Evolutionary conservation across 805 yeast genomes (phyloP).

Genomic region (Ogataea nonfermentans): DNA sequence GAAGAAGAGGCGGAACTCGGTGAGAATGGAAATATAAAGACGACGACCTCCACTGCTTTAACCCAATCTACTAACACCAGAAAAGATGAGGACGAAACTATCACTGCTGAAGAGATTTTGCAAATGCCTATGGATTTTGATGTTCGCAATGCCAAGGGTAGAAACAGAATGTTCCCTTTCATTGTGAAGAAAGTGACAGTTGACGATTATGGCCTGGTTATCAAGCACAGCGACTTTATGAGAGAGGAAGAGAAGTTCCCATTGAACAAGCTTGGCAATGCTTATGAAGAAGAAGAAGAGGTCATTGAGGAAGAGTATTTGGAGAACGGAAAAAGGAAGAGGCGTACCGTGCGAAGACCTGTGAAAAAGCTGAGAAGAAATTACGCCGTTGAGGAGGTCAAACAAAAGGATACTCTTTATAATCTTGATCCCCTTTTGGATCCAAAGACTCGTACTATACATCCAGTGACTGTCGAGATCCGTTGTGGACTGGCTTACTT

Average conservation of each 20-base stretch:
- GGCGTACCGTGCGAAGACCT: slow-evolving; percentile 12
- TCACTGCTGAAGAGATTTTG: slow-evolving; percentile 39
- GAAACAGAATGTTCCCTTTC: slow-evolving; percentile 74
- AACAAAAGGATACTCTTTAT: slow-evolving; percentile 19
- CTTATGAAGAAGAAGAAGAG: slow-evolving; percentile 22
- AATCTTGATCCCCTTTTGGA: slow-evolving; percentile 26
- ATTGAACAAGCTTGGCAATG: slow-evolving; percentile 28
- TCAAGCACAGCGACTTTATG: slow-evolving; percentile 62
- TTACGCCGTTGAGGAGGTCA: slow-evolving; percentile 22
- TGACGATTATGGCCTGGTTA: slow-evolving; percentile 87
- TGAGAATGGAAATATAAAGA: slow-evolving; percentile 30
- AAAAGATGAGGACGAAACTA: slow-evolving; percentile 22
- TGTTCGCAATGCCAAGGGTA: slow-evolving; percentile 48
- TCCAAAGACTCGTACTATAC: slow-evolving; percentile 21
- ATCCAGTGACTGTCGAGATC: slow-evolving; percentile 37
- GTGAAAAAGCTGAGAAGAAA: slow-evolving; percentile 37
- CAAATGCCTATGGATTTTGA: slow-evolving; percentile 54
- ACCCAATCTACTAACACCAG: slow-evolving; percentile 16
- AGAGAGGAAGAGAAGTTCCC: slow-evolving; percentile 47
- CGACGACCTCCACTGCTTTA: slow-evolving; percentile 17
- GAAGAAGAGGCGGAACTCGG: slow-evolving; percentile 22
- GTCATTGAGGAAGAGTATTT: slow-evolving; percentile 28
- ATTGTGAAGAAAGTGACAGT: slow-evolving; percentile 53
- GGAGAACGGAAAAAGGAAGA: slow-evolving; percentile 25
- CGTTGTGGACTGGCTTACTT: slow-evolving; percentile 73